Evolutionary conservation across 1,284 basidiomycete genomes (phyloP).

Genomic region (Porodaedalea pini): DNA sequence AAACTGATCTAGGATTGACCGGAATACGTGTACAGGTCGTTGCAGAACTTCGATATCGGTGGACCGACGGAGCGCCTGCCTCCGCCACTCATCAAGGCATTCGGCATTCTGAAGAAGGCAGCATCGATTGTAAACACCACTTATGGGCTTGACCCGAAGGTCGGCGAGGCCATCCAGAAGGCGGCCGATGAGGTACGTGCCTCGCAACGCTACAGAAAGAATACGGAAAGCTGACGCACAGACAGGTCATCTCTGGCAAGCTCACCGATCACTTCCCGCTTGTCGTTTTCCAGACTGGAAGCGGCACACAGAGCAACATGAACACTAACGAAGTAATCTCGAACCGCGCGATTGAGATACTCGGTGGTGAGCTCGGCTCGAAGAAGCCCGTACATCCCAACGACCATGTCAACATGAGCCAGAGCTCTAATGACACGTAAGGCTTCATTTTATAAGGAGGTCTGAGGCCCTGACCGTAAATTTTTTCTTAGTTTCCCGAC

Average conservation of each 20-base stretch:
- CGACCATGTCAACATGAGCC: conserved; percentile 99
- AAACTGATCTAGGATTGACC: not conserved
- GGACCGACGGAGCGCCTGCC: conserved; percentile 92
- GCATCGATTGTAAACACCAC: conserved; percentile 88
- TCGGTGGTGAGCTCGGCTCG: conserved; percentile 92
- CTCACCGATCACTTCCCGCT: conserved; percentile 95
- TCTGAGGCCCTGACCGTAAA: not conserved
- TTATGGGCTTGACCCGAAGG: conserved; percentile 89
- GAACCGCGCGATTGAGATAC: conserved; percentile 96
- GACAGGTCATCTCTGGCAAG: conserved; percentile 91
- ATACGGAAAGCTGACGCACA: conserved; percentile 2
- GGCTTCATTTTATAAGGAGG: conserved; percentile 25
- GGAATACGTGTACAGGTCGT: conserved; percentile 52
- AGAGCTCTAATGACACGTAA: conserved; percentile 97
- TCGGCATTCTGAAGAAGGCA: conserved; percentile 97
- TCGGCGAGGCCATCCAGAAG: conserved; percentile 86
- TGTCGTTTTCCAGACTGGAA: conserved; percentile 99
- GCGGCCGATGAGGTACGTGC: conserved; percentile 87
- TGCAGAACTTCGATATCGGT: conserved; percentile 99
- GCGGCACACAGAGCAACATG: conserved; percentile 99
- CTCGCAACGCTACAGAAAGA: not conserved
- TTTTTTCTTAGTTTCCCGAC: conserved; percentile 81
- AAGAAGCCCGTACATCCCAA: conserved; percentile 99
- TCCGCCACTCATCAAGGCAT: conserved; percentile 93
- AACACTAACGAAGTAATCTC: conserved; percentile 99